Evolutionary conservation across 331 rosid genomes (phyloP), one percentile per base, ranked within the genome.

Genomic region (Malus hybrid): DNA sequence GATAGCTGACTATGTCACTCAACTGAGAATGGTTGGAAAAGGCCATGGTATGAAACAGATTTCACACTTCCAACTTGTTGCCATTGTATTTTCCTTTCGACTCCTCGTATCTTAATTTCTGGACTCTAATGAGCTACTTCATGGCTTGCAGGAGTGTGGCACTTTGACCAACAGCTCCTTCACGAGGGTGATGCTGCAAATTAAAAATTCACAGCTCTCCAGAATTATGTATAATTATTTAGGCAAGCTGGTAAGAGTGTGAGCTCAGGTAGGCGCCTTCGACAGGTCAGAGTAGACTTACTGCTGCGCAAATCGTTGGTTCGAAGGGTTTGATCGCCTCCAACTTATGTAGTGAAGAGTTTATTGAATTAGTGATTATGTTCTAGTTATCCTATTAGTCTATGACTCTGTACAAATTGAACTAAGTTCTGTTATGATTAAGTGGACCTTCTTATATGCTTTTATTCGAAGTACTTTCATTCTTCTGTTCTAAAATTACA

Each of bases 101-200:
- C 30, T 32, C 34, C n/a, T 12, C 36, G 15, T 57, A 57, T 9
- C 57, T 60, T 11, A 24, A 22, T 22, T 73, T n/a, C 24, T 33
- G 53, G 30, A 26, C 76, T 44, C 50, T 57, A 26, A 72, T 29
- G 33, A 6, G 32, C 39, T 46, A 19, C 62, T 48, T 52, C 63
- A n/a, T 73, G 67, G 22, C 34, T 74, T 80, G 78, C 89, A 93
- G 97, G 98, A 83, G 94, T 87, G 14, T 91, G 96, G 97, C 97
- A 92, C 88, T 92, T 94, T 63, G 92, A 94, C 86, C 96, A 91
- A 89, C 66, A 50, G 78, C 80, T 90, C 73, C 95, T 91, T 30
- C 85, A 84, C 9, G 89, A 84, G 64, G 86, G 18, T 56, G 88
- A 20, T 12, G 87, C 78, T 68, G 79, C 55, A 24, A 5, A 7